These are phyloP conservation scores for Petunia secreta DNA, from an alignment of 257 asterid species.

Conservation along the genomic window DNA sequence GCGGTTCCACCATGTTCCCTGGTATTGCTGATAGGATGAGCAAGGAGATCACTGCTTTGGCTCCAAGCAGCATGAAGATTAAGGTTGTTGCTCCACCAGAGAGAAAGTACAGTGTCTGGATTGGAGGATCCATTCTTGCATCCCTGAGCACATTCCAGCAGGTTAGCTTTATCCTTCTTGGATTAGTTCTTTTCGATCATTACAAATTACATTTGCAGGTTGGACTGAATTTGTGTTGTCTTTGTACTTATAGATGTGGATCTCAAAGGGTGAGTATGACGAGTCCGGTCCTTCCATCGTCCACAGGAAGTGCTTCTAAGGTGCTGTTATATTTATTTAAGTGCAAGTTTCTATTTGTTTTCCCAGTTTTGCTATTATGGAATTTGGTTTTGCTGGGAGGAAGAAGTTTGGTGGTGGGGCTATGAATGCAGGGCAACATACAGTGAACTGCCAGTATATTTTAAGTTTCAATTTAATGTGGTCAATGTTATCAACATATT, in stretches of 20 bases:
- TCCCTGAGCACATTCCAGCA: slow-evolving; percentile 61
- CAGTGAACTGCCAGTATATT: not conserved
- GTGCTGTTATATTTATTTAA: slow-evolving; percentile 28
- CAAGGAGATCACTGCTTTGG: slow-evolving; percentile 56
- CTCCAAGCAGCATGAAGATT: slow-evolving; percentile 61
- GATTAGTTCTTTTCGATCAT: not conserved
- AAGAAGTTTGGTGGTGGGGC: slow-evolving; percentile 35
- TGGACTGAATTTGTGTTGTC: not conserved
- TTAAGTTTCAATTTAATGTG: slow-evolving; percentile 19
- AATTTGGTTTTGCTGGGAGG: slow-evolving; percentile 31
- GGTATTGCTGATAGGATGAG: slow-evolving; percentile 63
- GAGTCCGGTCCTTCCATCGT: slow-evolving; percentile 60
- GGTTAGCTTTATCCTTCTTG: slow-evolving; percentile 27
- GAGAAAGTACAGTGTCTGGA: slow-evolving; percentile 62
- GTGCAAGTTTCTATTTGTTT: slow-evolving; percentile 29
- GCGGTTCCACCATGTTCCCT: slow-evolving; percentile 59
- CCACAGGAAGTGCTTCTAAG: slow-evolving; percentile 60
- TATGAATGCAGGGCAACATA: slow-evolving; percentile 21
- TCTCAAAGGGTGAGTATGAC: slow-evolving; percentile 52
- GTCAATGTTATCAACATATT: not conserved
- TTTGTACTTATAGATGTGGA: slow-evolving; percentile 48
- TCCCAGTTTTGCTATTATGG: slow-evolving; percentile 26
- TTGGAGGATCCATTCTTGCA: slow-evolving; percentile 59
- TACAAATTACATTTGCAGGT: not conserved
- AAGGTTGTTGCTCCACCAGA: slow-evolving; percentile 63